Base-by-base conservation (phyloP, 768 basidiomycete genomes). In the Auricularia sp. region DNA sequence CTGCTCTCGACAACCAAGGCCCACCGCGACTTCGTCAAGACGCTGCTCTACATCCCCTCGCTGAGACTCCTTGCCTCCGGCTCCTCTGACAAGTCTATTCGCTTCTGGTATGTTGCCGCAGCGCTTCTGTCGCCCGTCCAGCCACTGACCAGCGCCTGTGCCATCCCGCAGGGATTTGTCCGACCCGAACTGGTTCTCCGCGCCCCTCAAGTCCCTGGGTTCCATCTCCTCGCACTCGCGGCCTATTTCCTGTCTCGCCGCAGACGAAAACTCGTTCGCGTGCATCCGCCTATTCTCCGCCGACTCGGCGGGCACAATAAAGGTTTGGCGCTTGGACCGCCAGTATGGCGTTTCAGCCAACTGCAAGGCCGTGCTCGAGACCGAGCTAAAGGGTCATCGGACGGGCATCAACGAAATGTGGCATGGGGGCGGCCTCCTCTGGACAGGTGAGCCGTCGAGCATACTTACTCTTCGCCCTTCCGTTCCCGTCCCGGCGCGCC, bases 21-120 rank as follows among this genome's bases (percentile, higher is more conserved):
- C 2, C 96, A 99, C 71, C 77, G 81, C 0, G 96, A 99, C 75
- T 99, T 99, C 70, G 83, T 99, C 67, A 99, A 98, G 77, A 79
- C 84, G 51, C 76, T 98, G 29, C 80, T 87, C 54, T 85, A 92
- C 59, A 77, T 96, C 24, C 84, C 90, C 2, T 75, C 81, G 3
- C 78, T 86, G 7, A 75, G 78, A 10, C 75, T 98, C 4, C 78
- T 98, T 39, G 79, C 94, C 16, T 95, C 95, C 1, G 89, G 90
- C 34, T 85, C 93, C 54, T 96, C 96, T 2, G 96, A 99, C 75
- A 94, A 94, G 71, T 82, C 85, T 33, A 78, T 96, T 34, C 83
- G 92, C 66, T 80, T 97, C 70, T 98, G 95, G 95, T 94, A 73
- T 65, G 82, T 75, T n/a, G 63, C 18, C n/a, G 34, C 39, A 42